Conservation (phyloP, 208 protist genomes). For the Trypanosoma cruzi region DNA sequence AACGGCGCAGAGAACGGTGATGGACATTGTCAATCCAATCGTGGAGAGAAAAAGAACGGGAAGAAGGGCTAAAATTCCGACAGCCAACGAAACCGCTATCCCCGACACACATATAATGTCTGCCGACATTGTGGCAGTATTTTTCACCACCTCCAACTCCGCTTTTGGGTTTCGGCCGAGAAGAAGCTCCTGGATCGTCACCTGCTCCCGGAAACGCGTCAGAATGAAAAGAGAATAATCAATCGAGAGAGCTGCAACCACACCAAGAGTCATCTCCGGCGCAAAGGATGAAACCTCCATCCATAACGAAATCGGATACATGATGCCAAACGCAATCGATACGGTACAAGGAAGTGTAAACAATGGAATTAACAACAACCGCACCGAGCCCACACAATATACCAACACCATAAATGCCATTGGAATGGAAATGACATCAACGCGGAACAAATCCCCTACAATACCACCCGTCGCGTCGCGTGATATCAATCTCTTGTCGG, state of each 20-base stretch:
- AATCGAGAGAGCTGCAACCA: conserved; percentile 41
- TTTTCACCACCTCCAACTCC: conserved; percentile 28
- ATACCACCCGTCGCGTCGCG: conserved; percentile 16
- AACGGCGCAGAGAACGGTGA: conserved; percentile 36
- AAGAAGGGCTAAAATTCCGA: conserved; percentile 45
- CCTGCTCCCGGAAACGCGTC: conserved; percentile 49
- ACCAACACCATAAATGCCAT: conserved; percentile 31
- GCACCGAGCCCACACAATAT: conserved; percentile 20
- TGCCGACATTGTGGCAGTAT: conserved; percentile 28
- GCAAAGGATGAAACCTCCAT: conserved; percentile 26
- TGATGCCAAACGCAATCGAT: conserved; percentile 23
- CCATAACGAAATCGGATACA: conserved; percentile 24
- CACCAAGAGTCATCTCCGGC: conserved; percentile 22
- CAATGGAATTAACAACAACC: conserved; percentile 26
- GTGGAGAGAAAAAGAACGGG: conserved; percentile 41
- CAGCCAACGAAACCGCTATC: conserved; percentile 38
- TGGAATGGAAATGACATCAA: conserved; percentile 32
- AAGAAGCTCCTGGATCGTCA: conserved; percentile 12
- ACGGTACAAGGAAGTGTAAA: conserved; percentile 20
- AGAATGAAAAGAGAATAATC: conserved; percentile 72
- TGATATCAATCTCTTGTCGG: conserved; percentile 13
- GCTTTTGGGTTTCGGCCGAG: neutral
- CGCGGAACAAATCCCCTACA: conserved; percentile 23
- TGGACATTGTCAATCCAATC: conserved; percentile 37
- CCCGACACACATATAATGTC: conserved; percentile 55